These are phyloP conservation scores for Magnusiomyces tetraspermus DNA, from an alignment of 1,139 yeast genomes.

Conservation along the genomic window DNA sequence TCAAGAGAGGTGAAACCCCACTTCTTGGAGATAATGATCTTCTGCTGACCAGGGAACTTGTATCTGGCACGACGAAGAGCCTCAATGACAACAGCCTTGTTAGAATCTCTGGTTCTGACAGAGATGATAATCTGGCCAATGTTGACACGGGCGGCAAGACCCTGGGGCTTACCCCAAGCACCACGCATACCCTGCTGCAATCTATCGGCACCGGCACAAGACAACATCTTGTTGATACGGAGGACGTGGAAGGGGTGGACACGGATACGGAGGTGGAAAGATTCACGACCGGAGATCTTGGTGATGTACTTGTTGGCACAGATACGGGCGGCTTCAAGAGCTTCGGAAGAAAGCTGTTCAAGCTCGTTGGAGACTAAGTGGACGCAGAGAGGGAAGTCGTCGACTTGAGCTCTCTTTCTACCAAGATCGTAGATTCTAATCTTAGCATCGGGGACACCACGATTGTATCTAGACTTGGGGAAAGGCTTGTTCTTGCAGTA, in stretches of 20 bases:
- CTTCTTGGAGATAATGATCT: slow-evolving; percentile 97
- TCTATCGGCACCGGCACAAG: slow-evolving; percentile 99
- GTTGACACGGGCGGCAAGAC: slow-evolving; percentile 98
- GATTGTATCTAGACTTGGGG: slow-evolving; percentile 99
- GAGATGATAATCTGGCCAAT: slow-evolving; percentile 98
- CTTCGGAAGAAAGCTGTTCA: slow-evolving; percentile 98
- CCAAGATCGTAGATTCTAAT: slow-evolving; percentile 98
- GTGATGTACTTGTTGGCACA: slow-evolving; percentile 99
- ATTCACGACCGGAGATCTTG: slow-evolving; percentile 95
- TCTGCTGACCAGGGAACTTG: slow-evolving; percentile 99
- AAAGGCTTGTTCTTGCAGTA: slow-evolving; percentile 99
- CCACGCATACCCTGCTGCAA: slow-evolving; percentile 99
- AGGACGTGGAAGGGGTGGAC: slow-evolving; percentile 99
- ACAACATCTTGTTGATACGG: slow-evolving; percentile 99
- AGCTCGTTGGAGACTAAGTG: slow-evolving; percentile 98
- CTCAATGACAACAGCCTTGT: slow-evolving; percentile 96
- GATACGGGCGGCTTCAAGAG: slow-evolving; percentile 99
- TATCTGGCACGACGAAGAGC: slow-evolving; percentile 99
- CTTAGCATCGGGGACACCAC: slow-evolving; percentile 99
- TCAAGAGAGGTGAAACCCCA: slow-evolving; percentile 99
- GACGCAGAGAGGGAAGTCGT: slow-evolving; percentile 98
- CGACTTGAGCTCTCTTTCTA: slow-evolving; percentile 99
- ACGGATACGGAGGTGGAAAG: slow-evolving; percentile 99
- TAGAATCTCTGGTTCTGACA: slow-evolving; percentile 95
- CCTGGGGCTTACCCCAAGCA: slow-evolving; percentile 99